phyloP scores from a whole-genome alignment of 2,329 filamentous ascomycete species.

The Pleurostoma richardsiae region DNA sequence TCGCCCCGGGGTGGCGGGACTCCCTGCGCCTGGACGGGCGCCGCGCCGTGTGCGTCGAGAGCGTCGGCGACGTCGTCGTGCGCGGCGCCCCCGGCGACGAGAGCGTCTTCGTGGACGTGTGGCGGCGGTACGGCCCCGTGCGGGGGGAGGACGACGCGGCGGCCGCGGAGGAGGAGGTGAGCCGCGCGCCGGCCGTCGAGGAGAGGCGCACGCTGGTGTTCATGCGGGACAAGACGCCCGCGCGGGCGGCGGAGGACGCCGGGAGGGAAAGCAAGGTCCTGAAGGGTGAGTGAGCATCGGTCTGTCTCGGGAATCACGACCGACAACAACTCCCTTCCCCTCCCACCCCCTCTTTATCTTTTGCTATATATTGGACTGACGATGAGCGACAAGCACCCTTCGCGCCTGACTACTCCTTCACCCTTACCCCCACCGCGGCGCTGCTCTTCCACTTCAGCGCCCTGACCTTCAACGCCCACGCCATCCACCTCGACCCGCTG shows the following conservation, averaged over 20 bases:
- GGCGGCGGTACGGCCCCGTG: slow-evolving; percentile 35
- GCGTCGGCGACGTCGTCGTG: slow-evolving; percentile 30
- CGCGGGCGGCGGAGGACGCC: slow-evolving; percentile 3
- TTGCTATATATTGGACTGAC: too few species aligned
- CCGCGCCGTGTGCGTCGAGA: slow-evolving; percentile 38
- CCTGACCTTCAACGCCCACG: slow-evolving; percentile 86
- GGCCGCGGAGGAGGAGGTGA: background rate
- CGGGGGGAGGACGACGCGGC: slow-evolving; percentile 12
- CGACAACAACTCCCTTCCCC: background rate
- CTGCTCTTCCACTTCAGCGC: slow-evolving; percentile 89
- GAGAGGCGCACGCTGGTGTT: slow-evolving; percentile 50
- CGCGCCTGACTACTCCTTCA: slow-evolving; percentile 12
- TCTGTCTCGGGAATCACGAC: slow-evolving; percentile 9
- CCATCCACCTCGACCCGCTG: slow-evolving; percentile 75
- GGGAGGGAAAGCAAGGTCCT: slow-evolving; percentile 8
- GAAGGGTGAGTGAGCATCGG: slow-evolving; percentile 20
- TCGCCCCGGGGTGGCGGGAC: slow-evolving; percentile 28
- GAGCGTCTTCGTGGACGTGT: slow-evolving; percentile 48
- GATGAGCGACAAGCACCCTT: background rate
- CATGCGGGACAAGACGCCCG: slow-evolving; percentile 29
- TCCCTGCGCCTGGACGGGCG: slow-evolving; percentile 32
- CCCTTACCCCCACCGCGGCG: slow-evolving; percentile 58
- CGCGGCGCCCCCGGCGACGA: slow-evolving; percentile 19
- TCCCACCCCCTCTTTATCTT: background rate
- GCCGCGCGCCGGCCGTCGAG: slow-evolving; percentile 24